These are phyloP conservation scores for Boletus subcaerulescens DNA, from an alignment of 768 basidiomycete species.

Conservation along the genomic window DNA sequence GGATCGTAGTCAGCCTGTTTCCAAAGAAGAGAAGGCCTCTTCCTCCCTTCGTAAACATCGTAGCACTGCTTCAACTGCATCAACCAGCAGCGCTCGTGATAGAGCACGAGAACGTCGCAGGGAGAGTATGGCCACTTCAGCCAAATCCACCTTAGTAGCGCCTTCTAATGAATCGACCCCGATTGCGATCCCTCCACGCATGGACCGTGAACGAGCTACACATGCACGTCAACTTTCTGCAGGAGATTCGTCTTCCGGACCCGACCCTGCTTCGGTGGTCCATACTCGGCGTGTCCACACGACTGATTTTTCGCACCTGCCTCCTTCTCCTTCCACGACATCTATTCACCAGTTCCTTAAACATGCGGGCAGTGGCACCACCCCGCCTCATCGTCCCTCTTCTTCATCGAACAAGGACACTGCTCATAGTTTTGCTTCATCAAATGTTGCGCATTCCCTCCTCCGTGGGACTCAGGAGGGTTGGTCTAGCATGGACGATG, in stretches of 20 bases:
- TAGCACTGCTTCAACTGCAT: conserved; percentile 59
- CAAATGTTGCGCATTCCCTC: conserved; percentile 80
- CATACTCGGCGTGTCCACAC: conserved; percentile 59
- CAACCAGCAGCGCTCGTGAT: conserved; percentile 40
- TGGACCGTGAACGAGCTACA: conserved; percentile 33
- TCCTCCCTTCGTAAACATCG: conserved; percentile 61
- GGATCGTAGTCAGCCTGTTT: conserved; percentile 22
- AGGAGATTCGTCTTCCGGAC: conserved; percentile 64
- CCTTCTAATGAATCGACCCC: conserved; percentile 21
- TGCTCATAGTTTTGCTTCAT: conserved; percentile 41
- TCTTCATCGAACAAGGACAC: conserved; percentile 41
- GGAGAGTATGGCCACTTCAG: conserved; percentile 44
- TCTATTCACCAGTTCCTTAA: conserved; percentile 83
- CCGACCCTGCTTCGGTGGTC: conserved; percentile 41
- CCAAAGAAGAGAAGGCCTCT: conserved; percentile 50
- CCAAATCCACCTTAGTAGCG: conserved; percentile 23
- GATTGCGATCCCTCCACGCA: conserved; percentile 19
- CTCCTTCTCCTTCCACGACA: conserved; percentile 87
- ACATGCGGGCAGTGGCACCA: conserved; percentile 43
- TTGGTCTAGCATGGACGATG: conserved; percentile 85
- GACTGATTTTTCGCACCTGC: conserved; percentile 84
- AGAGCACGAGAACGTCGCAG: conserved; percentile 50
- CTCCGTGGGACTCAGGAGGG: conserved; percentile 87
- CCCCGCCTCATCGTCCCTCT: conserved; percentile 33
- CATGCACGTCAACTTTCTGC: conserved; percentile 69